Percentiles rank a stretch among this genome's conserved stretches.
These are phyloP conservation scores for Solanum chaucha DNA, from an alignment of 257 asterid species.

Conservation along the genomic window DNA sequence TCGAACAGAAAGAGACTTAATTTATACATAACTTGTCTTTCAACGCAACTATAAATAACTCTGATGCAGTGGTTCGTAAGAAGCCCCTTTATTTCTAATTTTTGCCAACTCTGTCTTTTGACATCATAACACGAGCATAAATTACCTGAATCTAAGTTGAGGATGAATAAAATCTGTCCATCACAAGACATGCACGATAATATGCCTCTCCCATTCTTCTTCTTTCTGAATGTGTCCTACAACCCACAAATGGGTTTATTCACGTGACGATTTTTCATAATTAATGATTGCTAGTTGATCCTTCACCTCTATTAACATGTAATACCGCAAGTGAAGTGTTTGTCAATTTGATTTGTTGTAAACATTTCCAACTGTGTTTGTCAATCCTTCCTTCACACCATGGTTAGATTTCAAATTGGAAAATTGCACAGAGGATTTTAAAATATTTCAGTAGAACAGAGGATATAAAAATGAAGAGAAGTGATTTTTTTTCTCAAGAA, in stretches of 20 bases:
- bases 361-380: too few species aligned
- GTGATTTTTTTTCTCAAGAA: not conserved
- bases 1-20: not conserved
- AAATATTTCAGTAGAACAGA: not conserved
- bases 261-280: not conserved
- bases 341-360: too few species aligned
- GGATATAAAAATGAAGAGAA: not conserved
- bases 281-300: not conserved
- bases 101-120: not conserved
- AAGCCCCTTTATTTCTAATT: not conserved
- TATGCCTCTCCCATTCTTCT: not conserved
- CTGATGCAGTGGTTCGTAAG: not conserved
- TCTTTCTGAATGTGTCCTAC: not conserved
- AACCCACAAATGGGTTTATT: not conserved
- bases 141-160: not conserved
- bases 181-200: not conserved
- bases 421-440: not conserved
- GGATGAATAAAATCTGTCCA: not conserved
- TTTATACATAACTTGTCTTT: not conserved
- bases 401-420: not conserved
- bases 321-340: not conserved
- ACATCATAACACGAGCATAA: not conserved
- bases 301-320: not conserved
- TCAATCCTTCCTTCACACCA: not conserved
- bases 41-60: not conserved